Percentiles rank a stretch among this genome's conserved stretches.
These are phyloP conservation scores for Beta vulgaris DNA, from an alignment of 148 eudicot species.

Conservation along the genomic window DNA sequence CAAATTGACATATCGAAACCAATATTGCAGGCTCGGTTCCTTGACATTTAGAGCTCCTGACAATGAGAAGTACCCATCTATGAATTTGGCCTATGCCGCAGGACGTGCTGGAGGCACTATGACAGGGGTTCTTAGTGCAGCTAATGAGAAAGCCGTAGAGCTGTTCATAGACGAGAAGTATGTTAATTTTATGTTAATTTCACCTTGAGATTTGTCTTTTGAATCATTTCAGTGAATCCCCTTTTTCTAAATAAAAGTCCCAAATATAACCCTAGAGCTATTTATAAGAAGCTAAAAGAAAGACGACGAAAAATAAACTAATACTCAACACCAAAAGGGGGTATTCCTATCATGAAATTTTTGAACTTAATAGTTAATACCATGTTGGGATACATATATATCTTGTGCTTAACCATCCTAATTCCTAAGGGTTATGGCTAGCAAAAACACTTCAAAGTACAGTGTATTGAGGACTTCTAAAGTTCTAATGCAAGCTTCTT, in stretches of 20 bases:
- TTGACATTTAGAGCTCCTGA: conserved; percentile 90
- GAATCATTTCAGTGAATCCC: background rate
- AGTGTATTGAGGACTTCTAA: background rate
- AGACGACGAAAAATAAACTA: too few species aligned
- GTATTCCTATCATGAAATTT: too few species aligned
- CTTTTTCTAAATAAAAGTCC: too few species aligned
- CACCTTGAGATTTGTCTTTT: background rate
- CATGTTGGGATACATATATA: too few species aligned
- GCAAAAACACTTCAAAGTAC: background rate
- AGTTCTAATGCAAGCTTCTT: background rate
- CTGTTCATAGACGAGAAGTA: conserved; percentile 90
- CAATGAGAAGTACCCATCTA: conserved; percentile 90
- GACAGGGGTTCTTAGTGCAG: conserved; percentile 97
- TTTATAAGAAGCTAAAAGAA: too few species aligned
- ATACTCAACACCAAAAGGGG: too few species aligned
- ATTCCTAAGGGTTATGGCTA: too few species aligned
- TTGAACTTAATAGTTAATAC: too few species aligned
- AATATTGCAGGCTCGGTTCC: conserved; percentile 70
- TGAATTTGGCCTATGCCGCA: conserved; percentile 92
- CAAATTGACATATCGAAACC: conserved; percentile 14
- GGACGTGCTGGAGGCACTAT: conserved; percentile 98
- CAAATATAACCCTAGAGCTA: too few species aligned
- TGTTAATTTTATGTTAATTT: conserved; percentile 40
- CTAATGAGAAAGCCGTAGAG: conserved; percentile 96
- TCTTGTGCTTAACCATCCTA: too few species aligned